Percentiles rank a stretch among this genome's conserved stretches.
These are phyloP conservation scores for Inonotus obliquus DNA, from an alignment of 1,284 basidiomycete genomes.

Conservation along the genomic window DNA sequence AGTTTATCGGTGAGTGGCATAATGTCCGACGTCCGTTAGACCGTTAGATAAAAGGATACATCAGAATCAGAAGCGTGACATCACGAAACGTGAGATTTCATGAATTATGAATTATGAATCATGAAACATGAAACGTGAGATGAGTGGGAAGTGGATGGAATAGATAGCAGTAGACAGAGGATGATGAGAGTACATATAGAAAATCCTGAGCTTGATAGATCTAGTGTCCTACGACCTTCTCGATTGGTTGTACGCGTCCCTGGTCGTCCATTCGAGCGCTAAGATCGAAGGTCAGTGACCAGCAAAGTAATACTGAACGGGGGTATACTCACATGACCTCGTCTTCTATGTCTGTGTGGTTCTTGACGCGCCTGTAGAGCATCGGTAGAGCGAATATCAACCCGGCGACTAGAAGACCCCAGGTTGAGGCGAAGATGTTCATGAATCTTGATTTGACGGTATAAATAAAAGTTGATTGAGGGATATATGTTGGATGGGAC, in stretches of 20 bases:
- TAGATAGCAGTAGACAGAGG: no score
- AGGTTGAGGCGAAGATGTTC: conserved; percentile 29
- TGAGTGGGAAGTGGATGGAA: no score
- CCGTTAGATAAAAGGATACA: no score
- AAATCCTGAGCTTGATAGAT: no score
- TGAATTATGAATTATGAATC: no score
- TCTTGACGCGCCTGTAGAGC: conserved; percentile 27
- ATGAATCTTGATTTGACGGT: conserved; percentile 22
- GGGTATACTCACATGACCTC: conserved; percentile 22
- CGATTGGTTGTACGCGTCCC: conserved; percentile 16
- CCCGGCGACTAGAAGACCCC: conserved; percentile 26
- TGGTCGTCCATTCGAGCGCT: conserved; percentile 22
- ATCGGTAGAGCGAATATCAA: conserved; percentile 28
- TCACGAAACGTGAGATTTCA: no score
- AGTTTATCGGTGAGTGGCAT: no score
- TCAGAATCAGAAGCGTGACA: no score
- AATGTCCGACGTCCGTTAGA: no score
- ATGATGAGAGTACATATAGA: no score
- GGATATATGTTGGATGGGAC: conserved; percentile 1
- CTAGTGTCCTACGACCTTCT: conserved; percentile 3
- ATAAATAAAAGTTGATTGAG: background rate
- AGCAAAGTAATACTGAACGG: background rate
- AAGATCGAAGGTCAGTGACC: background rate
- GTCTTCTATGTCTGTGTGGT: conserved; percentile 26
- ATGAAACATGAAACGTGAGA: no score